Evolutionary conservation across 768 basidiomycete species (phyloP).

Genomic region (Naganishia onofrii): DNA sequence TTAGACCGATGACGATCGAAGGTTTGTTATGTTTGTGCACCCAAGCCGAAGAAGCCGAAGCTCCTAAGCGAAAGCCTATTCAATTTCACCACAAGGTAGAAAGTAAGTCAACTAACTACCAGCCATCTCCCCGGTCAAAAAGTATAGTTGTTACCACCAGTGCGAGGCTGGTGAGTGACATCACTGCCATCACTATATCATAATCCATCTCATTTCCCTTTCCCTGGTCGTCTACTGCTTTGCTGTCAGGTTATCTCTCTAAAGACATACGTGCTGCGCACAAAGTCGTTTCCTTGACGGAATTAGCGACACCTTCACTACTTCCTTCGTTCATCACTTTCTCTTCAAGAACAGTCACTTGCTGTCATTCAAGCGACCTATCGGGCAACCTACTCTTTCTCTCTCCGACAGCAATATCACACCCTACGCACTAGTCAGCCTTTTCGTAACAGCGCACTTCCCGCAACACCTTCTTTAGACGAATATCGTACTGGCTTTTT

Average conservation of each 20-base stretch:
- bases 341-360: background rate
- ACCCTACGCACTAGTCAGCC: background rate
- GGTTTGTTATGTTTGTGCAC: too few relatives aligned
- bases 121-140: background rate
- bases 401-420: background rate
- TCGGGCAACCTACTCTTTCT: background rate
- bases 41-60: too few relatives aligned
- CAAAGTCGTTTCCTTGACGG: conserved; percentile 5
- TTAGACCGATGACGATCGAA: too few relatives aligned
- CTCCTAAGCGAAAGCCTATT: background rate
- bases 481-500: conserved; percentile 3
- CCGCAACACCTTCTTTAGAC: conserved; percentile 7
- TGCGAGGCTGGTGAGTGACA: background rate
- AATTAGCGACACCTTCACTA: background rate
- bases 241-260: background rate
- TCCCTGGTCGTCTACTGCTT: background rate
- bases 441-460: background rate
- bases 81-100: too few relatives aligned
- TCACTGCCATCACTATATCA: background rate
- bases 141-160: background rate
- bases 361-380: conserved; percentile 16
- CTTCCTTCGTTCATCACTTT: background rate
- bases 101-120: background rate
- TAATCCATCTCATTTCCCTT: background rate
- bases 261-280: conserved; percentile 9